Evolutionary conservation across 306 rosid species (phyloP), one percentile per base, ranked within the genome.

Genomic region (Acacia crassicarpa): DNA sequence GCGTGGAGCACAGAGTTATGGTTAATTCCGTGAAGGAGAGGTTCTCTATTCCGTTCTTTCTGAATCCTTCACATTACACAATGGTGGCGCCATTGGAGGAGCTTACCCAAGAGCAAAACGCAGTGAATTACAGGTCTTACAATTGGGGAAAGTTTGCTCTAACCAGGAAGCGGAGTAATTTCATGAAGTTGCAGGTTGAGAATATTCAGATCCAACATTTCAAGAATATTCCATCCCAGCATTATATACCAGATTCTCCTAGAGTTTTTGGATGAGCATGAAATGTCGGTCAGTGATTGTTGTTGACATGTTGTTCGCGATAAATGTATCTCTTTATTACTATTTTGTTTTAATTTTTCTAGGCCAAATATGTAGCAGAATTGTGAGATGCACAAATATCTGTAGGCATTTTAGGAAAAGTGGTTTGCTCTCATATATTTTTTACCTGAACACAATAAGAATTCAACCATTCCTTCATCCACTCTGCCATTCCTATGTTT

Each of bases 101-200:
- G 75, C 53, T 89, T 2, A 43, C 68, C 49, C 45, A 46, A 40
- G 89, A 86, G 17, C 44, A 59, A 63, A 83, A 81, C 70, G 87
- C 88, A 2, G 84, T 91, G n/a, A 89, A 78, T 51, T 89, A 91
- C 87, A 83, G 74, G 75, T 83, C 84, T 27, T 89, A 84, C 81
- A 87, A 77, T 56, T 86, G 87, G 83, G 94, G 92, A 6, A 91
- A 89, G 74, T 89, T 86, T 67, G 33, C 25, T 0, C 75, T 84
- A 0, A 20, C 19, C 9, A 83, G 94, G 77, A 85, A 78, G 75
- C 79, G 79, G 25, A 84, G 94, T 67, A 88, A 91, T 67, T 82
- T 83, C 81, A 77, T 62, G 87, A 91, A 87, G 78, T 81, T n/a
- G 6, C 66, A 80, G 16, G 88, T 73, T 23, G 89, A 91, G 40